Percentiles rank a stretch among this genome's conserved stretches.
Evolutionary conservation across 768 basidiomycete genomes (phyloP).

Genomic region (Naganishia friedmannii): DNA sequence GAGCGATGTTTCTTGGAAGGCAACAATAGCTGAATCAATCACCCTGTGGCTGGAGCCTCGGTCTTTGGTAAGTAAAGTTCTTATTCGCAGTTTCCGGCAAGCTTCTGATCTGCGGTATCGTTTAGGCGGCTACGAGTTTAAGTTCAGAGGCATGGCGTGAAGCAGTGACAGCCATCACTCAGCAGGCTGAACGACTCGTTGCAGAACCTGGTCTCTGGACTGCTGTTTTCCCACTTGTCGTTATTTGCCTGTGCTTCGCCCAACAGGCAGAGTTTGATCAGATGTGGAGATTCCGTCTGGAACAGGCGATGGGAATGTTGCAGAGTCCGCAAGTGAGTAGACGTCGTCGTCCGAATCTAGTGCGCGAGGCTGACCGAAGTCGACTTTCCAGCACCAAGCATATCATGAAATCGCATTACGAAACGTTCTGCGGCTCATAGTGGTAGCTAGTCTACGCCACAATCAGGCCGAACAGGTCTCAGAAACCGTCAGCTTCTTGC

Average conservation of each 20-base stretch:
- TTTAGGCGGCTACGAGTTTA: neutral
- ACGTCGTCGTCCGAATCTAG: neutral
- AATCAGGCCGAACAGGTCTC: neutral
- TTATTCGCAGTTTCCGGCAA: too few species aligned
- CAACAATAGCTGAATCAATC: slow-evolving; percentile 13
- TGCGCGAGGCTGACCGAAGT: neutral
- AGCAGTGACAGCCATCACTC: slow-evolving; percentile 23
- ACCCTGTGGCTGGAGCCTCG: slow-evolving; percentile 17
- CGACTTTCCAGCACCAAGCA: slow-evolving; percentile 4
- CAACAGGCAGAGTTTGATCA: slow-evolving; percentile 13
- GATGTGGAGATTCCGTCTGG: slow-evolving; percentile 18
- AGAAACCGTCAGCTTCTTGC: slow-evolving; percentile 3
- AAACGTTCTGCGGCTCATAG: slow-evolving; percentile 9
- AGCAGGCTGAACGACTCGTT: slow-evolving; percentile 24
- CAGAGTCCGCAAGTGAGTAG: slow-evolving; percentile 24
- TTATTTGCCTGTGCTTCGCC: slow-evolving; percentile 12
- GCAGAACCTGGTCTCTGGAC: slow-evolving; percentile 26
- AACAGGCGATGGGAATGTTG: slow-evolving; percentile 27
- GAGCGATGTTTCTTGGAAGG: slow-evolving; percentile 22
- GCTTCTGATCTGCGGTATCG: neutral
- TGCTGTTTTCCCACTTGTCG: slow-evolving; percentile 10
- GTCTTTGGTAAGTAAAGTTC: neutral
- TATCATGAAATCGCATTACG: slow-evolving; percentile 20
- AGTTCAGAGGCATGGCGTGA: slow-evolving; percentile 8
- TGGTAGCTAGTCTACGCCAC: slow-evolving; percentile 3